These are phyloP conservation scores for Mortierella antarctica DNA, from an alignment of 192 early-diverging fungal genomes.

Conservation along the genomic window DNA sequence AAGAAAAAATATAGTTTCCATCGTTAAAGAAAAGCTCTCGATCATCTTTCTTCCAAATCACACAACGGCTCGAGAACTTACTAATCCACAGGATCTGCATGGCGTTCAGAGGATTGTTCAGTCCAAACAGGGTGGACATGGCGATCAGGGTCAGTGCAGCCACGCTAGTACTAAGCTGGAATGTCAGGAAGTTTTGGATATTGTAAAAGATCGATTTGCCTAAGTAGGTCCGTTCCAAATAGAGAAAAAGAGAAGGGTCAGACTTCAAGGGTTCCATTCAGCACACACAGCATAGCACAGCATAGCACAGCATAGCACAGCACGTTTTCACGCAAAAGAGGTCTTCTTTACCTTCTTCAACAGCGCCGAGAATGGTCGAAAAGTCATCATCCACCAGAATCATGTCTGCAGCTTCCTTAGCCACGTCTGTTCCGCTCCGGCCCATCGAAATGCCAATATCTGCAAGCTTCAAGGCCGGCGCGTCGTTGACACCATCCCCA, in stretches of 20 bases:
- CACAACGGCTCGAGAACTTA: constrained; percentile 58
- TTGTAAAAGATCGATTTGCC: constrained; percentile 98
- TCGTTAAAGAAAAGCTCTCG: neutral
- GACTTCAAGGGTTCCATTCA: neutral
- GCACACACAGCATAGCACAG: too few species aligned
- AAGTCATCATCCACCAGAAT: constrained; percentile 98
- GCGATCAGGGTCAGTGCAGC: constrained; percentile 92
- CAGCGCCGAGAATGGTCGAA: constrained; percentile 90
- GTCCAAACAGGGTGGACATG: constrained; percentile 84
- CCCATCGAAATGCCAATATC: constrained; percentile 99
- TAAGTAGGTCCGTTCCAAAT: constrained; percentile 13
- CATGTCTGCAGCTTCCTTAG: constrained; percentile 97
- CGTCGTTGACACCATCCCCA: constrained; percentile 98
- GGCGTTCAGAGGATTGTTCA: constrained; percentile 93
- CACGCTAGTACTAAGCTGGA: constrained; percentile 95
- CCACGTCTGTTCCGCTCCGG: constrained; percentile 92
- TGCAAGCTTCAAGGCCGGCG: constrained; percentile 90
- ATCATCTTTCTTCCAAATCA: neutral
- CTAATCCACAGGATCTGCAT: constrained; percentile 99
- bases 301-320: too few species aligned
- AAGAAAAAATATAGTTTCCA: neutral
- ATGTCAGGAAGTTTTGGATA: constrained; percentile 96
- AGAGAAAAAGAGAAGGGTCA: neutral
- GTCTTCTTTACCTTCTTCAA: constrained; percentile 83
- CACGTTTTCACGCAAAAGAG: neutral